Percentiles rank a stretch among this genome's conserved stretches.
Conservation (phyloP, 2,329 filamentous ascomycete genomes). For the Alternaria sp. region DNA sequence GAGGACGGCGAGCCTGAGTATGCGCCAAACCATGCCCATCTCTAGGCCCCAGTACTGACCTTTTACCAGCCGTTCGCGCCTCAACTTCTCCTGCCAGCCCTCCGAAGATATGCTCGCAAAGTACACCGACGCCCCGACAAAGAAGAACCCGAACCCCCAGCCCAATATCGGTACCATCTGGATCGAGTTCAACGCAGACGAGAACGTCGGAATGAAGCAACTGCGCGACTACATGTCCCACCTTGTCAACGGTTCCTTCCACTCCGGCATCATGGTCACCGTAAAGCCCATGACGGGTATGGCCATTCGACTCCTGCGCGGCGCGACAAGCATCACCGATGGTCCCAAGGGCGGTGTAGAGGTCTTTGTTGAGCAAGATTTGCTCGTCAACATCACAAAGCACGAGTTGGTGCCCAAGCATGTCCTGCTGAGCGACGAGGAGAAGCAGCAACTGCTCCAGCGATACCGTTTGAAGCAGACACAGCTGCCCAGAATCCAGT, state of each 20-base stretch:
- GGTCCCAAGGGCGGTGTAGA: conserved; percentile 85
- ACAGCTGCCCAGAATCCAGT: conserved; percentile 90
- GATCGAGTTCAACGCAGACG: conserved; percentile 87
- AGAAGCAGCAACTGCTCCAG: conserved; percentile 85
- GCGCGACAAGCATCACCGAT: conserved; percentile 37
- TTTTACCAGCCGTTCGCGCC: conserved; percentile 73
- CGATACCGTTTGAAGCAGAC: conserved; percentile 97
- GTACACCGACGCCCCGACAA: conserved; percentile 76
- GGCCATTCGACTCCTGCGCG: conserved; percentile 59
- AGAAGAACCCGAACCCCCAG: conserved; percentile 72
- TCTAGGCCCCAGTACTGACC: conserved; percentile 8
- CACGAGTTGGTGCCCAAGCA: conserved; percentile 97
- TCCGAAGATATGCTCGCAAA: conserved; percentile 84
- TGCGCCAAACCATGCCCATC: conserved; percentile 40
- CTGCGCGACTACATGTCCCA: conserved; percentile 89
- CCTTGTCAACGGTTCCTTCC: conserved; percentile 80
- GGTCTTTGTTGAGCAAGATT: conserved; percentile 93
- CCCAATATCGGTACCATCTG: conserved; percentile 87
- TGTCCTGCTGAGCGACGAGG: conserved; percentile 85
- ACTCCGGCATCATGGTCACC: conserved; percentile 90
- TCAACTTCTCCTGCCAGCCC: conserved; percentile 88
- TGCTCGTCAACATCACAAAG: conserved; percentile 97
- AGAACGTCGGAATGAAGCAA: conserved; percentile 86
- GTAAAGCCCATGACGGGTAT: conserved; percentile 82
- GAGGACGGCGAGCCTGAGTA: conserved; percentile 80